A percentile compares a stretch with the other conserved stretches of the same genome.
Conservation (phyloP, 2,329 filamentous ascomycete species). For the Capronia americana region DNA sequence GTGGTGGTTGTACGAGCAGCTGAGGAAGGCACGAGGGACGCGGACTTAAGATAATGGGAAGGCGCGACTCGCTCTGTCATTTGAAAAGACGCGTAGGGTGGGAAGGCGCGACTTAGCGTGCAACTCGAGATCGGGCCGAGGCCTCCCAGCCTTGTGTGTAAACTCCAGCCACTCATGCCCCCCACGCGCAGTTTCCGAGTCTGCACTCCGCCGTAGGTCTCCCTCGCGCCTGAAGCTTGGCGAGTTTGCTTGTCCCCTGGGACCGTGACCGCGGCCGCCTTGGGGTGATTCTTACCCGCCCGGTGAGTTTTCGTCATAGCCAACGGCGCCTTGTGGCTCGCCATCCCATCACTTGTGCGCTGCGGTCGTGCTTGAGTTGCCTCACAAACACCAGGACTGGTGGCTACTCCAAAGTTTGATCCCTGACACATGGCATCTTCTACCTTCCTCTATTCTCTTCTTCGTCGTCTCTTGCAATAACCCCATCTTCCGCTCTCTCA, state of each 20-base stretch:
- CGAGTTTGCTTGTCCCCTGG: constrained; percentile 25
- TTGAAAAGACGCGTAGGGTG: constrained; percentile 15
- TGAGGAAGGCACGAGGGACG: constrained; percentile 31
- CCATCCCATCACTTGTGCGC: constrained; percentile 5
- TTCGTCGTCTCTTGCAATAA: constrained; percentile 7
- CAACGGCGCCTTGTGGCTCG: constrained; percentile 11
- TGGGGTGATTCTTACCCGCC: constrained; percentile 2
- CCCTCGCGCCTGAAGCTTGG: constrained; percentile 16
- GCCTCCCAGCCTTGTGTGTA: constrained; percentile 5
- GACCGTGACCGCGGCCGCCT: neutral
- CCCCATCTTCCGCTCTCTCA: constrained; percentile 5
- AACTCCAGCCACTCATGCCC: neutral
- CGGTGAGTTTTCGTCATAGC: constrained; percentile 28
- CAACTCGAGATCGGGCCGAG: neutral
- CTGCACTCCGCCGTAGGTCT: constrained; percentile 24
- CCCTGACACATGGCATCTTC: constrained; percentile 19
- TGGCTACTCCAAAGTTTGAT: constrained; percentile 10
- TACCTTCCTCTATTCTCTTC: constrained; percentile 5
- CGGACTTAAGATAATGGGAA: constrained; percentile 25
- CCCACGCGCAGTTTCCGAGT: neutral
- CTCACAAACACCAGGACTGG: constrained; percentile 1
- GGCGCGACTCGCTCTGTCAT: constrained; percentile 10
- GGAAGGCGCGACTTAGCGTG: constrained; percentile 26
- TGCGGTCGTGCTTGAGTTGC: constrained; percentile 14
- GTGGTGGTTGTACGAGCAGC: constrained; percentile 24